phyloP scores from a whole-genome alignment of 2,329 filamentous ascomycete genomes.

The Alternaria brassicae region DNA sequence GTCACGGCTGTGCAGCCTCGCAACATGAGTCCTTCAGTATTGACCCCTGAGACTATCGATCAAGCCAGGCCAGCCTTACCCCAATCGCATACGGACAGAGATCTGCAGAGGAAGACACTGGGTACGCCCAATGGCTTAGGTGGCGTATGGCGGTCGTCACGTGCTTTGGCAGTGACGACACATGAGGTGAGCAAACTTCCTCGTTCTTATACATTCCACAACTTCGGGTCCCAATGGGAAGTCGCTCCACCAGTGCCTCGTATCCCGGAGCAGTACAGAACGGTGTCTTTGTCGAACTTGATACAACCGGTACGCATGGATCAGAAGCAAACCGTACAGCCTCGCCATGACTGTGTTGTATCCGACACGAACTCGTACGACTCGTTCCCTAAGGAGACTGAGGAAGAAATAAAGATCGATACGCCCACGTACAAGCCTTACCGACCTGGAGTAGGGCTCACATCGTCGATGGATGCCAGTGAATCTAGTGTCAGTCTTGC shows the following conservation, averaged over 20 bases:
- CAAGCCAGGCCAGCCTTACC: constrained; percentile 14
- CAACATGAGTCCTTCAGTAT: constrained; percentile 25
- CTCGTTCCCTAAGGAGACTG: constrained; percentile 13
- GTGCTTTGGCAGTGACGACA: constrained; percentile 26
- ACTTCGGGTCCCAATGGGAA: constrained; percentile 25
- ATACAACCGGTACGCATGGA: constrained; percentile 1
- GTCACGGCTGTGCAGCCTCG: constrained; percentile 20
- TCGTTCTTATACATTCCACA: constrained; percentile 40
- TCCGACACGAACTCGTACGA: constrained; percentile 10
- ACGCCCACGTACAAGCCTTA: background rate
- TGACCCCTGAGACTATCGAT: background rate
- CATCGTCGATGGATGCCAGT: background rate
- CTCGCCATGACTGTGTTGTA: background rate
- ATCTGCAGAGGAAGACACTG: constrained; percentile 29
- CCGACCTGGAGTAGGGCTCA: background rate
- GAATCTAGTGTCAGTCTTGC: constrained; percentile 1
- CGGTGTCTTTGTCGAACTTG: constrained; percentile 24
- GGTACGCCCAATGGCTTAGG: constrained; percentile 29
- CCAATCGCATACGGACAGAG: constrained; percentile 23
- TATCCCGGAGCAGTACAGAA: constrained; percentile 33
- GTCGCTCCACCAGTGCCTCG: constrained; percentile 33
- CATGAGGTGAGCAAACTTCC: constrained; percentile 46
- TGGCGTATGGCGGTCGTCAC: constrained; percentile 32
- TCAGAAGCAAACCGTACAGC: background rate
- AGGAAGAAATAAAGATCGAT: background rate